Conservation (phyloP, 306 rosid genomes). For the Rosa lucieae region DNA sequence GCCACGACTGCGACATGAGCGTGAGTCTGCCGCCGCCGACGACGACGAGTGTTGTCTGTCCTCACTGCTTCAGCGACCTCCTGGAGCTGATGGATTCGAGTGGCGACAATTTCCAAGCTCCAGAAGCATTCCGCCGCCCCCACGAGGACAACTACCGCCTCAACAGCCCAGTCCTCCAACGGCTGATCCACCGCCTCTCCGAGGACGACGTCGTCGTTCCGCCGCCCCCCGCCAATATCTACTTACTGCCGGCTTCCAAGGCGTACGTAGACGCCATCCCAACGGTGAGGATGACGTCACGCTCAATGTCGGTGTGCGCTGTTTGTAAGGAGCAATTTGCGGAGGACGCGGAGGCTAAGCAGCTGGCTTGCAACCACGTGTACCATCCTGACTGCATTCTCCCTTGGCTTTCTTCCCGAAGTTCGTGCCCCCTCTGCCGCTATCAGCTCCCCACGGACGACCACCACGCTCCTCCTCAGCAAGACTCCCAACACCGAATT, state of each 20-base stretch:
- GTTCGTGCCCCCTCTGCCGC: constrained; percentile 84
- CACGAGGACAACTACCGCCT: constrained; percentile 30
- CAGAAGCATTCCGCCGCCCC: not conserved
- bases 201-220: constrained; percentile 13
- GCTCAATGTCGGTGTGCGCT: constrained; percentile 55
- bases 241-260: constrained; percentile 30
- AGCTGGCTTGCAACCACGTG: constrained; percentile 72
- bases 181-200: constrained; percentile 46
- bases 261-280: constrained; percentile 35
- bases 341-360: constrained; percentile 48
- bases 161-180: constrained; percentile 37
- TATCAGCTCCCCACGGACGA: constrained; percentile 37
- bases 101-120: constrained; percentile 23
- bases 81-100: constrained; percentile 75
- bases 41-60: constrained; percentile 46
- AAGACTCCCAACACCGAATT: not conserved
- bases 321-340: constrained; percentile 61
- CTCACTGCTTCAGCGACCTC: constrained; percentile 67
- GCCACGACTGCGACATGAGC: constrained; percentile 95
- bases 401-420: constrained; percentile 69
- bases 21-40: constrained; percentile 41
- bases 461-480: not conserved
- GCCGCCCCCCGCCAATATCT: not conserved
- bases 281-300: constrained; percentile 28
- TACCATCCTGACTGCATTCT: constrained; percentile 80